Conservation (phyloP, 192 early-diverging fungal species). For the Martensiomyces pterosporus region DNA sequence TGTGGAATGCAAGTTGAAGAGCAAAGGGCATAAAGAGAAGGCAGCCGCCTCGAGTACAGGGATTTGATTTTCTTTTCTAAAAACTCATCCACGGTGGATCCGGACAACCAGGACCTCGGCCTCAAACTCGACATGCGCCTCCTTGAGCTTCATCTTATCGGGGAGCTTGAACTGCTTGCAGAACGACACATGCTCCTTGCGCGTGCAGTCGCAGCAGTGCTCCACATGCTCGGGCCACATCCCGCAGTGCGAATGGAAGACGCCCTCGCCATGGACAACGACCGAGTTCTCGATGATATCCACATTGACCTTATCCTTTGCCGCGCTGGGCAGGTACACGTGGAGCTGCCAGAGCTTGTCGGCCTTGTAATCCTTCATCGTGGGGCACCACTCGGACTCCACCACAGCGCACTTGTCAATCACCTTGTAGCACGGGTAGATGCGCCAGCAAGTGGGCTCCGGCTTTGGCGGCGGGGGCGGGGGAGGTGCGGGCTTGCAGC, state of each 20-base stretch:
- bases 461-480: conserved; percentile 32
- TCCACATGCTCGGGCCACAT: conserved; percentile 50
- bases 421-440: conserved; percentile 49
- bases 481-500: conserved; percentile 12
- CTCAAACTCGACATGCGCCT: conserved; percentile 45
- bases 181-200: conserved; percentile 40
- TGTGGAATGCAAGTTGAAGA: too few relatives aligned
- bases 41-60: too few relatives aligned
- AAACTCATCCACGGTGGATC: conserved; percentile 30
- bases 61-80: too few relatives aligned
- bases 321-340: conserved; percentile 41
- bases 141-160: conserved; percentile 33
- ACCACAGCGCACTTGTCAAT: conserved; percentile 31
- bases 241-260: conserved; percentile 50
- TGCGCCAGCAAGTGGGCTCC: conserved; percentile 24
- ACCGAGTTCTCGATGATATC: conserved; percentile 31
- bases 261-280: conserved; percentile 44
- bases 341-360: conserved; percentile 52
- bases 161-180: conserved; percentile 42
- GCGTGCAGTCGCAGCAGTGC: conserved; percentile 49
- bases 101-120: conserved; percentile 49
- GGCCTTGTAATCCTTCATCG: conserved; percentile 47
- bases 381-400: conserved; percentile 40
- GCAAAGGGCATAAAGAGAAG: neutral
- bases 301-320: conserved; percentile 48